These are phyloP conservation scores for Pythium scleroteichum DNA, from an alignment of 352 stramenopile species.

Conservation along the genomic window DNA sequence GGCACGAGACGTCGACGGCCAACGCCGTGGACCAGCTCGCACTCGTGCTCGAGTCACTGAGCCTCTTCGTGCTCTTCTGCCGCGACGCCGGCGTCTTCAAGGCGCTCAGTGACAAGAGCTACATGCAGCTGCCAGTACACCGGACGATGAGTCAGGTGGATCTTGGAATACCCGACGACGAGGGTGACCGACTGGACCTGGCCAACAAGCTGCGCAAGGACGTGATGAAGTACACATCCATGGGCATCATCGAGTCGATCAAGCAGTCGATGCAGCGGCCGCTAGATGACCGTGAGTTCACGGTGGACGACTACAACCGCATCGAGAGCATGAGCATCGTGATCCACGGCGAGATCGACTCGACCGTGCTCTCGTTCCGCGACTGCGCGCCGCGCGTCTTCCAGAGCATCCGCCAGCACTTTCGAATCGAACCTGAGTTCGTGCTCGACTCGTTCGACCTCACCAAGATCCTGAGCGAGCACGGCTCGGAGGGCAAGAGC, in stretches of 20 bases:
- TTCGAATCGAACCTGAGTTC: slow-evolving; percentile 66
- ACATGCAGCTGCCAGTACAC: slow-evolving; percentile 35
- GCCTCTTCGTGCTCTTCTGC: slow-evolving; percentile 75
- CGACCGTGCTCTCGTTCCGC: slow-evolving; percentile 62
- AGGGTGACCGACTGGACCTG: slow-evolving; percentile 49
- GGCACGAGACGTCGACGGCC: slow-evolving; percentile 39
- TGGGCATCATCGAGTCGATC: slow-evolving; percentile 79
- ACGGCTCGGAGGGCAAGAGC: slow-evolving; percentile 82
- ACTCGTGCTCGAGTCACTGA: slow-evolving; percentile 69
- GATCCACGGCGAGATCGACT: slow-evolving; percentile 58
- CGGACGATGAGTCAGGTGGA: slow-evolving; percentile 22
- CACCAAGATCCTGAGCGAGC: slow-evolving; percentile 67
- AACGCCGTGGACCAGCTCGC: slow-evolving; percentile 73
- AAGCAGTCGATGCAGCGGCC: slow-evolving; percentile 44
- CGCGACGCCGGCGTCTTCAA: slow-evolving; percentile 68
- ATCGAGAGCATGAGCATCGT: slow-evolving; percentile 73
- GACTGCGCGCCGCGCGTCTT: slow-evolving; percentile 83
- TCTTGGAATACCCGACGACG: slow-evolving; percentile 10
- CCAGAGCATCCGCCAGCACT: slow-evolving; percentile 72
- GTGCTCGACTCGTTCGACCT: slow-evolving; percentile 81
- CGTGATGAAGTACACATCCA: slow-evolving; percentile 88
- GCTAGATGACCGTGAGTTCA: slow-evolving; percentile 37
- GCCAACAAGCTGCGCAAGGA: slow-evolving; percentile 81
- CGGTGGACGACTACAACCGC: slow-evolving; percentile 71
- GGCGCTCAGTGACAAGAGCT: slow-evolving; percentile 31